Base-by-base conservation (phyloP, 192 early-diverging fungal genomes). In the Helicostylum pulchrum region DNA sequence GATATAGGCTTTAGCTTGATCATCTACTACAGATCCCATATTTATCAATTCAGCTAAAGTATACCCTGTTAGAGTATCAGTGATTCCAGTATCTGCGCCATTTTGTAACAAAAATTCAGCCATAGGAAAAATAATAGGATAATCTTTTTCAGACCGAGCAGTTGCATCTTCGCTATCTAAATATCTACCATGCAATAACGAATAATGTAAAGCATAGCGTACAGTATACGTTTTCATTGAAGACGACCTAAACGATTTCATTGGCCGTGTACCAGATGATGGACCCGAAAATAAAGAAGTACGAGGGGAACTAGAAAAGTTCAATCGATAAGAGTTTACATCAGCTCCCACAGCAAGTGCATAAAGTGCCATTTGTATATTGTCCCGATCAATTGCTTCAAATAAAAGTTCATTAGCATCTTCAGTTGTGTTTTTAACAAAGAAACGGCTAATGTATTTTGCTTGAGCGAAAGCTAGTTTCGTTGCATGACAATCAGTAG, bases 51-150 rank as follows among this genome's bases (percentile, higher is more conserved):
- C 64, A 6, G 64, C 44, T 45, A 72, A 32, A 14, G 70, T 72
- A 31, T 66, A 57, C 2, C 58, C 63, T 19, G 64, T 67, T 17
- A 67, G 61, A 4, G 52, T 32, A 53, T 72, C 70, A 12, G 62
- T 23, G 1, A 67, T 50, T 14, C 52, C 45, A 7, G 71, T 45
- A 58, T 67, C 65, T 17, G 81, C 82, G n/a, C 86, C 84, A 61
- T 88, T 85, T 55, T 87, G 87, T 11, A 87, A 56, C 34, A 88
- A 61, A 57, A 87, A 84, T 63, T 88, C 87, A 2, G 85, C 87
- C 71, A 86, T 78, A 3, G 77, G 78, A 44, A 85, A 81, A 6
- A 64, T 26, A 23, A 9, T 39, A 39, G 36, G 4, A 39, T 39
- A 39, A 15, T 48, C 17, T 14, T 19, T 2, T 17, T 48, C 46